These are phyloP conservation scores for Sisymbrium altissimum DNA, from an alignment of 345 rosid genomes.

Conservation along the genomic window DNA sequence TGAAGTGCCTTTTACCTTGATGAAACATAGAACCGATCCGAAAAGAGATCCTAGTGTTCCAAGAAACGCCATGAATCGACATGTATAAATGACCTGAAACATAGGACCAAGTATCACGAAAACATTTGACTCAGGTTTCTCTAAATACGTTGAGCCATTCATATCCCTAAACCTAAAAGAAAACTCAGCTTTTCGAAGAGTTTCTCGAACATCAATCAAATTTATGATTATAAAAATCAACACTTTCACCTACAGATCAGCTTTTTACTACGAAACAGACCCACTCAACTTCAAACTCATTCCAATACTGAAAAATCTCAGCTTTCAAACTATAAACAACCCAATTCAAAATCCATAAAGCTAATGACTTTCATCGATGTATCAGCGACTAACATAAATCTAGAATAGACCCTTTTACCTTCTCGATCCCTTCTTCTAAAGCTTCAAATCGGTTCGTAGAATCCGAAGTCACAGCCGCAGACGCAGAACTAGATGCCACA, in stretches of 20 bases:
- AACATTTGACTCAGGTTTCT: not conserved
- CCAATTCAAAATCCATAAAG: not conserved
- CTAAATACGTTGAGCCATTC: not conserved
- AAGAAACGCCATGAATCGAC: slow-evolving; percentile 70
- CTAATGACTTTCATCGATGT: not conserved
- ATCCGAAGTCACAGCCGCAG: slow-evolving; percentile 29
- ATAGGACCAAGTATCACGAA: not conserved
- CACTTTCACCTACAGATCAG: too few species aligned
- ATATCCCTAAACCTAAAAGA: not conserved
- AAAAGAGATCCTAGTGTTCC: slow-evolving; percentile 72
- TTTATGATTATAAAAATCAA: not conserved
- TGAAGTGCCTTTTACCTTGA: slow-evolving; percentile 47
- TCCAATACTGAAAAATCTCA: not conserved
- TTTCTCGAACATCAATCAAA: not conserved
- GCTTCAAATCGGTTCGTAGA: slow-evolving; percentile 35
- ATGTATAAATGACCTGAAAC: slow-evolving; percentile 55
- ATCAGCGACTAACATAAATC: not conserved
- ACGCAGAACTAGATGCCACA: slow-evolving; percentile 29
- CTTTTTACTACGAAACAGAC: too few species aligned
- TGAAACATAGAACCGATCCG: slow-evolving; percentile 74
- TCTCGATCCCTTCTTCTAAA: slow-evolving; percentile 60
- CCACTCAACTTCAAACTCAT: not conserved
- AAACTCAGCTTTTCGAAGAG: not conserved
- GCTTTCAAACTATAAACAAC: not conserved
- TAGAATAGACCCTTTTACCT: slow-evolving; percentile 35